These are phyloP conservation scores for Singerocomus inundabilis DNA, from an alignment of 1,284 basidiomycete genomes.

Conservation along the genomic window DNA sequence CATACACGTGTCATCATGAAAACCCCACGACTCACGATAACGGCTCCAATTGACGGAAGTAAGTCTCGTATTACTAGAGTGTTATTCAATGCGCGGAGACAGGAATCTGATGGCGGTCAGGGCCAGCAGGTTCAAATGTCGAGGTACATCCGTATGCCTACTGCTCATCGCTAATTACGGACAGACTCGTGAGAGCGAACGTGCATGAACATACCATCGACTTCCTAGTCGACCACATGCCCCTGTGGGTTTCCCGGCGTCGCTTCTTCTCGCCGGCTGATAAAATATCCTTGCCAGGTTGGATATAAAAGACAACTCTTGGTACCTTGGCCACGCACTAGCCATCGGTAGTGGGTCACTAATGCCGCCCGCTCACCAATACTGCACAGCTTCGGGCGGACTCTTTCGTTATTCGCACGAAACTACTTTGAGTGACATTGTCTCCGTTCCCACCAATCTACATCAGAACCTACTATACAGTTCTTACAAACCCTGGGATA, in stretches of 20 bases:
- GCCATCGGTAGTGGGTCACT: not conserved
- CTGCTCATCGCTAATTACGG: not conserved
- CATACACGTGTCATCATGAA: not conserved
- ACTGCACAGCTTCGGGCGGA: too few species aligned
- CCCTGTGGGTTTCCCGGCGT: not conserved
- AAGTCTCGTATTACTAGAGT: not conserved
- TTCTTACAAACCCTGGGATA: too few species aligned
- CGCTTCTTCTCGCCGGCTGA: not conserved
- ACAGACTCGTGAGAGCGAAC: constrained; percentile 11
- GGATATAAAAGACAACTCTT: constrained; percentile 12
- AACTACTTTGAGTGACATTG: too few species aligned
- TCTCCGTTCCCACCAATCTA: too few species aligned
- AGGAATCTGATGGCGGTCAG: too few species aligned
- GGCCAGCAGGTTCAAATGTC: not conserved
- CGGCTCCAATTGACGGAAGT: not conserved
- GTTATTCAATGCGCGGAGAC: not conserved
- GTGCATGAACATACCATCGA: constrained; percentile 8
- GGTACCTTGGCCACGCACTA: not conserved
- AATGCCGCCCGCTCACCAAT: too few species aligned
- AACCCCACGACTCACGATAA: not conserved
- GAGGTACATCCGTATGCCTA: too few species aligned
- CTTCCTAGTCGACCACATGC: constrained; percentile 2
- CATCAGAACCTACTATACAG: too few species aligned
- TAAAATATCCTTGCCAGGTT: not conserved
- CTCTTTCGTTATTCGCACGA: too few species aligned